These are phyloP conservation scores for Lablab purpureus DNA, from an alignment of 306 rosid species.

Conservation along the genomic window DNA sequence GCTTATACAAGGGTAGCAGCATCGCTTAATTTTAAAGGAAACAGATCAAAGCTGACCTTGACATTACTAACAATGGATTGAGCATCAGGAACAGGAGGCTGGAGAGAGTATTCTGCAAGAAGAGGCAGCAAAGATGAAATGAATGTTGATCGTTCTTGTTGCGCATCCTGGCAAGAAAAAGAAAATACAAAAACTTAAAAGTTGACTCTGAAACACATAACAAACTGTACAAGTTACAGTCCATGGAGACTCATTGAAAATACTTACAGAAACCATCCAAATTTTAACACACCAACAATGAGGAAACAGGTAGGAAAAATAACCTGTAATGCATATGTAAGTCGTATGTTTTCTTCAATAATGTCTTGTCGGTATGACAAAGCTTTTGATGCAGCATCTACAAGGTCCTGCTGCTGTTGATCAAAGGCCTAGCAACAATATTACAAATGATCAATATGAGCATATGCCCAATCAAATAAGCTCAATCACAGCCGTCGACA, in stretches of 20 bases:
- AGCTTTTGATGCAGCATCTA: conserved; percentile 73
- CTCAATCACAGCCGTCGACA: conserved; percentile 8
- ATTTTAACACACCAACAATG: conserved; percentile 32
- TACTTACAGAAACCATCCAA: conserved; percentile 24
- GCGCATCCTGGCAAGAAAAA: conserved; percentile 78
- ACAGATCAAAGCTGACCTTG: conserved; percentile 66
- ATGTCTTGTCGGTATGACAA: conserved; percentile 84
- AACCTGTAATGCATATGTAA: conserved; percentile 73
- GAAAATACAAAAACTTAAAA: conserved; percentile 33
- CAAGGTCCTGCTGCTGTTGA: conserved; percentile 75
- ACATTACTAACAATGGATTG: conserved; percentile 91
- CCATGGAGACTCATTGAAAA: conserved; percentile 41
- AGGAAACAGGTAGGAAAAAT: conserved; percentile 24
- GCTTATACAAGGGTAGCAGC: conserved; percentile 17
- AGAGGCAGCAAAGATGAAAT: conserved; percentile 91
- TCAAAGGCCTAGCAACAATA: conserved; percentile 62
- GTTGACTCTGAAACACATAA: conserved; percentile 34
- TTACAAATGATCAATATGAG: conserved; percentile 22
- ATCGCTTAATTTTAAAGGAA: conserved; percentile 32
- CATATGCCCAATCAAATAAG: conserved; percentile 39
- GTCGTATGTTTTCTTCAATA: conserved; percentile 96
- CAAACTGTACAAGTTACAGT: conserved; percentile 13
- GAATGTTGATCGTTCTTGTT: conserved; percentile 91
- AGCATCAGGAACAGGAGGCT: conserved; percentile 88
- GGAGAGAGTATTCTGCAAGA: conserved; percentile 91